These are phyloP conservation scores for Candida albicans DNA, from an alignment of 1,139 yeast genomes.

Conservation along the genomic window DNA sequence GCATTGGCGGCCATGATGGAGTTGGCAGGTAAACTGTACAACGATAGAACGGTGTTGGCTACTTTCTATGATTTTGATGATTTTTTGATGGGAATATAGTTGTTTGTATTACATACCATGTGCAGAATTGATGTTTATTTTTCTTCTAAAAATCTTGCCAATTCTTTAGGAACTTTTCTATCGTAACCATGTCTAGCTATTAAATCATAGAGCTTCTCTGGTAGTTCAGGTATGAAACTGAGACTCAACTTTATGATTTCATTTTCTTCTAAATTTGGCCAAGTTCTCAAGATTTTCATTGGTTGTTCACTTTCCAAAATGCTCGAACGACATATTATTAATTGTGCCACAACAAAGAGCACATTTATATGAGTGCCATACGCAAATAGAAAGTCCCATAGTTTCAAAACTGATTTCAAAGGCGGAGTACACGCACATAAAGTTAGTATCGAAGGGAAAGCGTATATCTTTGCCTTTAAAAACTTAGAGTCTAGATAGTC, in stretches of 20 bases:
- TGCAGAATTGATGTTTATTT: not conserved
- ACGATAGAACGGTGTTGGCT: constrained; percentile 70
- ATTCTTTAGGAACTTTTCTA: constrained; percentile 41
- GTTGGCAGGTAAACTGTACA: constrained; percentile 68
- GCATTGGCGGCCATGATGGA: constrained; percentile 61
- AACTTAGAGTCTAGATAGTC: constrained; percentile 61
- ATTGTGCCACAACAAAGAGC: constrained; percentile 80
- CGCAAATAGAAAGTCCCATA: constrained; percentile 92
- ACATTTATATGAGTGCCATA: constrained; percentile 90
- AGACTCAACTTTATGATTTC: constrained; percentile 78
- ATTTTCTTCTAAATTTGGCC: constrained; percentile 71
- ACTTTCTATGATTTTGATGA: constrained; percentile 63
- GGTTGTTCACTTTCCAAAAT: constrained; percentile 64
- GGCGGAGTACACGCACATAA: constrained; percentile 92
- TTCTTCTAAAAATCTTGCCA: constrained; percentile 24
- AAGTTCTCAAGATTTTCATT: constrained; percentile 69
- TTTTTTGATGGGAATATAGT: constrained; percentile 24
- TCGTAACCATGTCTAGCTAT: constrained; percentile 75
- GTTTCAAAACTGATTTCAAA: constrained; percentile 64
- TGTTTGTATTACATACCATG: not conserved
- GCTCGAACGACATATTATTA: constrained; percentile 64
- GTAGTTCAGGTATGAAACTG: constrained; percentile 77
- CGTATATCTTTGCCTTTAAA: constrained; percentile 80
- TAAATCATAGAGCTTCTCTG: constrained; percentile 64
- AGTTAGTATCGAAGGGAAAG: constrained; percentile 85